Conservation (phyloP, 192 early-diverging fungal genomes). For the Coemansia sp. region DNA sequence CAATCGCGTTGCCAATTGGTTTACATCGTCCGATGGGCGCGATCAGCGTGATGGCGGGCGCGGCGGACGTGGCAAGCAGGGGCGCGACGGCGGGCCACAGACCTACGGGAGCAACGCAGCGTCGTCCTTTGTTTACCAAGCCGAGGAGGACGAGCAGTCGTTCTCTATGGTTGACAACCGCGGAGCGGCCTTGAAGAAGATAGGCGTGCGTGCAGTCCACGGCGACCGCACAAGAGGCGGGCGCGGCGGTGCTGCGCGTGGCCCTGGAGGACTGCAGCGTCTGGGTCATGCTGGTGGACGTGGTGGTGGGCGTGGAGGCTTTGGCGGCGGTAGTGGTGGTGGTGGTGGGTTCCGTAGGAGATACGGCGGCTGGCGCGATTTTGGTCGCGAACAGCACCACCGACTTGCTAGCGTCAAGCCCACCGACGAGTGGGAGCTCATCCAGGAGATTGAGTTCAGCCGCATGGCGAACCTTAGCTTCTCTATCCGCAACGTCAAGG, state of each 20-base stretch:
- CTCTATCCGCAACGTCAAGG: constrained; percentile 71
- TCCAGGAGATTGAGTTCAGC: constrained; percentile 93
- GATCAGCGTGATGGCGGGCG: constrained; percentile 50
- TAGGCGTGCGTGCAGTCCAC: constrained; percentile 23
- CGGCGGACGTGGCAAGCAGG: constrained; percentile 51
- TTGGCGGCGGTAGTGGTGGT: constrained; percentile 16
- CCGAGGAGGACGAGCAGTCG: constrained; percentile 88
- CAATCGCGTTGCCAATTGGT: constrained; percentile 94
- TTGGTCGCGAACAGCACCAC: constrained; percentile 66
- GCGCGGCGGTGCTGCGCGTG: constrained; percentile 33
- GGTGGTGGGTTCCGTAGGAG: constrained; percentile 27
- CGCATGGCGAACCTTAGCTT: constrained; percentile 83
- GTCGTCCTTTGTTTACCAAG: constrained; percentile 84
- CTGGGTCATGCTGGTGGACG: constrained; percentile 53
- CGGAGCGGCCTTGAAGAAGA: constrained; percentile 31
- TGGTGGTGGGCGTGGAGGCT: constrained; percentile 43
- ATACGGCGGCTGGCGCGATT: constrained; percentile 45
- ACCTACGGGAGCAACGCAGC: constrained; percentile 83
- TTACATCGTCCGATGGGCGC: constrained; percentile 65
- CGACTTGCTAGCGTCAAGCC: constrained; percentile 86
- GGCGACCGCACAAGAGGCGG: constrained; percentile 35
- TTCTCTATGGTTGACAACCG: constrained; percentile 80
- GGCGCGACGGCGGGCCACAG: constrained; percentile 59
- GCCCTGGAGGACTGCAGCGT: constrained; percentile 35
- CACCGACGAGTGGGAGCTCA: constrained; percentile 83